Base-by-base conservation (phyloP, 306 rosid species). In the Benincasa hispida region DNA sequence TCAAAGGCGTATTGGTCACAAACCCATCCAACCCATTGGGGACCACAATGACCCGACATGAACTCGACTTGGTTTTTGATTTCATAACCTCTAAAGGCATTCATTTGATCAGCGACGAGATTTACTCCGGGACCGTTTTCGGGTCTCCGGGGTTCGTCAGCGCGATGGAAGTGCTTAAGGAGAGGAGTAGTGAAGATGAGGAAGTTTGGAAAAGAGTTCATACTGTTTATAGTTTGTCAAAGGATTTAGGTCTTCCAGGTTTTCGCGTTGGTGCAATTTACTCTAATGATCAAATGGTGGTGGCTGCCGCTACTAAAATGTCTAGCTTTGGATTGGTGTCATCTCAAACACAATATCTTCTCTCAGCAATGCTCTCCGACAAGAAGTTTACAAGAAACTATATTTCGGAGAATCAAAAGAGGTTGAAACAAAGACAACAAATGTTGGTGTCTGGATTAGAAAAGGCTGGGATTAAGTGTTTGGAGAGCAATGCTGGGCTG, bases 181-280 rank as follows among this genome's bases (percentile, higher is more conserved):
- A 89, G 48, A 80, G 84, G 62, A 66, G 66, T 5, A 67, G 12
- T 1, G 22, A 75, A 37, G 78, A 63, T 0, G 76, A 57, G 1
- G 32, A 68, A 9, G 60, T 75, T 50, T 73, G 74, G 78, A 73
- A 79, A 47, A 61, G 78, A 61, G 62, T 60, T 10, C 88, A 91
- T 89, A 81, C 88, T 63, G 97, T 91, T 37, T 91, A 91, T n/a
- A 91, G 97, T 37, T 91, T 91, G 22, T 91, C 97, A 2, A 91
- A 91, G 37, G 97, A 91, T 39, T 86, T 91, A 5, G 97, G 97
- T 2, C 87, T 91, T 7, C 97, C 95, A 0, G 97, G 95, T 3
- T 91, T 91, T 37, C 62, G 97, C 47, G 95, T 91, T 12, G 97
- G 97, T n/a, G 89, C 88, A 12, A 85, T 91, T 51, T 89, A 91